These are phyloP conservation scores for Nyssa sinensis DNA, from an alignment of 148 eudicot species.

Conservation along the genomic window DNA sequence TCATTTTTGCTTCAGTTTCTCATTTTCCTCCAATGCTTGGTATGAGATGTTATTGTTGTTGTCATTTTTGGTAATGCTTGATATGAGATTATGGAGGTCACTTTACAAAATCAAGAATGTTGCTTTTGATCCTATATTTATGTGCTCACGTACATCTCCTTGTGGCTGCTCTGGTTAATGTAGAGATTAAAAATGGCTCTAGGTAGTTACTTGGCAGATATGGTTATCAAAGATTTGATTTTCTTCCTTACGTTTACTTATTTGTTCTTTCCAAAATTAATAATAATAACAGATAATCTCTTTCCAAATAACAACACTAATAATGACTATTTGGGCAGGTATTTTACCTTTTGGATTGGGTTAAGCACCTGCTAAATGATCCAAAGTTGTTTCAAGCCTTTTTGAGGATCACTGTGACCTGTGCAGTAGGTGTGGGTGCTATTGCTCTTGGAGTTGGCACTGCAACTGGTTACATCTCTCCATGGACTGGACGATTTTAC, in stretches of 20 bases:
- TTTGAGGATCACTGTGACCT: conserved; percentile 81
- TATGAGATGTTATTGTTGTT: too few species aligned
- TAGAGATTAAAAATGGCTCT: too few species aligned
- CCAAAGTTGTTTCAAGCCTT: conserved; percentile 77
- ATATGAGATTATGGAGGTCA: too few species aligned
- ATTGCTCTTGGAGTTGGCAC: conserved; percentile 91
- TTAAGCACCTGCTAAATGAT: conserved; percentile 76
- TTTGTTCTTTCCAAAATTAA: neutral
- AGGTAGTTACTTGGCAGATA: neutral
- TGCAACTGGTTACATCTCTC: conserved; percentile 93
- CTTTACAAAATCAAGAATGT: too few species aligned
- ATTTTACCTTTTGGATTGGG: conserved; percentile 93
- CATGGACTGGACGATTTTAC: conserved; percentile 99
- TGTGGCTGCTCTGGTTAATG: too few species aligned
- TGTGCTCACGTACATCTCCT: too few species aligned
- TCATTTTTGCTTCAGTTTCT: neutral
- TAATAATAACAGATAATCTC: neutral
- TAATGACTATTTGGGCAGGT: conserved; percentile 49
- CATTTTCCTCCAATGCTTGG: too few species aligned
- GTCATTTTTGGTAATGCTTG: too few species aligned
- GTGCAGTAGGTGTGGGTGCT: conserved; percentile 70
- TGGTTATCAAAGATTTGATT: neutral
- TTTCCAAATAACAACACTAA: neutral
- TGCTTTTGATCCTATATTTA: too few species aligned
- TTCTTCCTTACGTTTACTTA: neutral